Base-by-base conservation (phyloP, 116 monocot genomes). In the Phalaenopsis hybrid region DNA sequence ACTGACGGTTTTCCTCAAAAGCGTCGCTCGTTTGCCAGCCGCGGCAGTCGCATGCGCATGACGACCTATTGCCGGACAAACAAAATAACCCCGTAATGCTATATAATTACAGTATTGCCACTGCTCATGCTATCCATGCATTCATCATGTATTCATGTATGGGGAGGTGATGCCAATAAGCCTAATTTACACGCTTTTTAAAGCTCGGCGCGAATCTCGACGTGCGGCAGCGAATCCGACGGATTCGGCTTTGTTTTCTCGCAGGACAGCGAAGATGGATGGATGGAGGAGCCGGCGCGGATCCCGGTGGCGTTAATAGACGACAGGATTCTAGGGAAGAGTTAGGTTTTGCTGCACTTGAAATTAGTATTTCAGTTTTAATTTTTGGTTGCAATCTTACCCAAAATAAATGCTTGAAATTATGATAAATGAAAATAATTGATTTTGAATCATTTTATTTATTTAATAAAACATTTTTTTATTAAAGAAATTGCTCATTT, bases 231-330 rank as follows among this genome's bases (percentile, higher is more conserved):
- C 61, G 61, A 61, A 61, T 61, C 61, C 61, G 61, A 61, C 61
- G 61, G 61, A 61, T 61, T 21, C n/a, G 61, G 61, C 61, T 61
- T 61, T 61, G 61, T 6, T 61, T 23, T 61, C 61, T 61, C 61
- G 20, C 21, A 20, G n/a, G n/a, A 6, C 12, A 2, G 52, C 1
- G 12, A 2, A 3, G 12, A 1, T 1, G 20, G 61, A 61, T 61
- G 20, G 61, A 61, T 61, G 61, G 21, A 61, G n/a, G 61, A 61
- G 61, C 61, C 61, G 61, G 61, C 61, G 61, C 61, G 61, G 61
- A 61, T 61, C 61, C 61, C 61, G 61, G 61, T 61, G n/a, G 5
- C 61, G n/a, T 61, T 61, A 61, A 61, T 61, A n/a, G 61, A 61
- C n/a, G 61, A n/a, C 61, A n/a, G 21, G 61, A 20, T 21, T 2